Conservation (phyloP, 2,329 filamentous ascomycete genomes). For the Aspergillus tubingensis region DNA sequence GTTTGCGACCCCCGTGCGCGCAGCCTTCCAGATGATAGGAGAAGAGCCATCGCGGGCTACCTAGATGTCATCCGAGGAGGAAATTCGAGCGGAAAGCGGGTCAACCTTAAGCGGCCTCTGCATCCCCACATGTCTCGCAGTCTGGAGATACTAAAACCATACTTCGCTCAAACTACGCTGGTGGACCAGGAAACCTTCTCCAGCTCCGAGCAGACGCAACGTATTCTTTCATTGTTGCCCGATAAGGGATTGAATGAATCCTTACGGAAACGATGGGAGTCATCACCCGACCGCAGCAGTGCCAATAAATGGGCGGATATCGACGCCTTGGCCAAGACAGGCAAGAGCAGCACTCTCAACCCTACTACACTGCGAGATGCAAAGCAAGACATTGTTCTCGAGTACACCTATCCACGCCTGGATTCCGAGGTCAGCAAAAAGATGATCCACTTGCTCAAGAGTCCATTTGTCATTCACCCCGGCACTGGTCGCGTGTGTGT, state of each 20-base stretch:
- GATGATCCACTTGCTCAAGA: constrained; percentile 95
- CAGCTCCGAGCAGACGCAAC: constrained; percentile 68
- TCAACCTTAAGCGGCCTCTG: constrained; percentile 79
- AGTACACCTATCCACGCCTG: constrained; percentile 96
- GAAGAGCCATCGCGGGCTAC: constrained; percentile 83
- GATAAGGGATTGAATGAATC: constrained; percentile 76
- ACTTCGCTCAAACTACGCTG: constrained; percentile 83
- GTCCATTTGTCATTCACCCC: constrained; percentile 93
- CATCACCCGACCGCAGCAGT: constrained; percentile 74
- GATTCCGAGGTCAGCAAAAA: constrained; percentile 98
- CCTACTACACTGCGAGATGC: constrained; percentile 74
- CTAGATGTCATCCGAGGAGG: constrained; percentile 88
- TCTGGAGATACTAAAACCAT: constrained; percentile 76
- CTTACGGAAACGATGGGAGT: constrained; percentile 87
- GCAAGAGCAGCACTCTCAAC: constrained; percentile 72
- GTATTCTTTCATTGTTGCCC: constrained; percentile 80
- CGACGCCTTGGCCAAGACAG: constrained; percentile 76
- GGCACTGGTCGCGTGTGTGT: constrained; percentile 94
- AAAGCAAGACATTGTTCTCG: constrained; percentile 93
- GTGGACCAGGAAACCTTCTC: constrained; percentile 84
- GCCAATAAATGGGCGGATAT: constrained; percentile 92
- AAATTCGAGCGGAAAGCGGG: constrained; percentile 80
- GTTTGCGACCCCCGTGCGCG: constrained; percentile 89
- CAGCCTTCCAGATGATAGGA: constrained; percentile 79
- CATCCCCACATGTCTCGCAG: constrained; percentile 89